A percentile compares a stretch with the other conserved stretches of the same genome.
Evolutionary conservation across 192 early-diverging fungal species (phyloP).

Genomic region (Podila minutissima): DNA sequence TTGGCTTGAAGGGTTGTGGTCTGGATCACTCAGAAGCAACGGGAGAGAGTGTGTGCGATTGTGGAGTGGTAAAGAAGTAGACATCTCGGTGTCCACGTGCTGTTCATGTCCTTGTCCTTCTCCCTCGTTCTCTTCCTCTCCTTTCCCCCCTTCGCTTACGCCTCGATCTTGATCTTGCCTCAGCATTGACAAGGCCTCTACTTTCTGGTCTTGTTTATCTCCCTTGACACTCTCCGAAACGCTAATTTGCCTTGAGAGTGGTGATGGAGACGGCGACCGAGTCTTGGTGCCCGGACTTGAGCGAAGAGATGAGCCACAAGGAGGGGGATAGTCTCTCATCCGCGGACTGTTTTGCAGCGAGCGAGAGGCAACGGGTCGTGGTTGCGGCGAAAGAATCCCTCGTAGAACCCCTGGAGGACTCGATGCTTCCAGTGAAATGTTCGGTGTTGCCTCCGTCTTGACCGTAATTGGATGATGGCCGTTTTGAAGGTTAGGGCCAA

Average conservation of each 20-base stretch:
- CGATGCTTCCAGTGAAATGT: neutral
- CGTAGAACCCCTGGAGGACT: neutral
- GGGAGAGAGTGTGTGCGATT: slow-evolving; percentile 1
- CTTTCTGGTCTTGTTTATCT: neutral
- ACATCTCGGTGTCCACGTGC: too few relatives aligned
- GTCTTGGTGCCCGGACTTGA: neutral
- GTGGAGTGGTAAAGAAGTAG: neutral
- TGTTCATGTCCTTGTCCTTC: neutral
- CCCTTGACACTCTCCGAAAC: neutral
- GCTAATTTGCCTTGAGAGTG: neutral
- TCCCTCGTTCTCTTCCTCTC: neutral
- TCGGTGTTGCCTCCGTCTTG: neutral
- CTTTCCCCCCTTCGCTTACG: neutral
- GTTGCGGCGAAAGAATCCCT: slow-evolving; percentile 25
- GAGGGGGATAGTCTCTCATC: neutral
- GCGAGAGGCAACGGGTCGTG: slow-evolving; percentile 22
- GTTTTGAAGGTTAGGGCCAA: neutral
- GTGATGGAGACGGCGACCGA: neutral
- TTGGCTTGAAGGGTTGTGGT: too few relatives aligned
- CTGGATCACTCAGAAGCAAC: neutral
- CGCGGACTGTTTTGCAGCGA: neutral
- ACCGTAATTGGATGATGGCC: neutral
- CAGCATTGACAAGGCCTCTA: neutral
- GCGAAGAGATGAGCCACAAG: neutral
- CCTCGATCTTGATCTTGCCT: too few relatives aligned